Conservation (phyloP, 768 basidiomycete genomes). For the Boletus reticuloceps region DNA sequence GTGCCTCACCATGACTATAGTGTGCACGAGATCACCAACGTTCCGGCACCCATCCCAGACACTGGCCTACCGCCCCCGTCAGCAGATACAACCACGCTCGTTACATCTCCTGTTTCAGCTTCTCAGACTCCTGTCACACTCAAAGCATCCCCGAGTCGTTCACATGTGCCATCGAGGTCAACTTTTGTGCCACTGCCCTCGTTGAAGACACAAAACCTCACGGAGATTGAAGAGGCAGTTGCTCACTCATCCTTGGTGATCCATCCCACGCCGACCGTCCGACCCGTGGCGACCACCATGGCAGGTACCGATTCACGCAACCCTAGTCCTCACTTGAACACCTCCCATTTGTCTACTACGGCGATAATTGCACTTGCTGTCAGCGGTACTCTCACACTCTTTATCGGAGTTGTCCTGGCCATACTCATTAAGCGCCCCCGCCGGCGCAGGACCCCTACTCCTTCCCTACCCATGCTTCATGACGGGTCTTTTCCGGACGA, state of each 20-base stretch:
- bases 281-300: neutral
- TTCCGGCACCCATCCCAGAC: conserved; percentile 30
- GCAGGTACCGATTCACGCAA: neutral
- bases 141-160: conserved; percentile 9
- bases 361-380: conserved; percentile 54
- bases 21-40: conserved; percentile 27
- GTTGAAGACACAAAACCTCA: conserved; percentile 25
- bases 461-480: conserved; percentile 71
- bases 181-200: conserved; percentile 30
- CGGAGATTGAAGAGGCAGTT: conserved; percentile 16
- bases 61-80: conserved; percentile 31
- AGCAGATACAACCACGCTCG: conserved; percentile 4
- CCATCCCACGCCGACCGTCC: conserved; percentile 2
- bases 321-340: conserved; percentile 12
- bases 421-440: conserved; percentile 50
- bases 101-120: conserved; percentile 11
- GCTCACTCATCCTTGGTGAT: conserved; percentile 10
- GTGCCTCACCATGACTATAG: conserved; percentile 24
- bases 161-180: conserved; percentile 16
- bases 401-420: conserved; percentile 47
- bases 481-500: conserved; percentile 51
- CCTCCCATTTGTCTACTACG: conserved; percentile 41
- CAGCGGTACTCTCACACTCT: conserved; percentile 46
- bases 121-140: conserved; percentile 25
- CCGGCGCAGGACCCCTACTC: conserved; percentile 56